Evolutionary conservation across 345 rosid genomes (phyloP).

Genomic region (Lumnitzera racemosa): DNA sequence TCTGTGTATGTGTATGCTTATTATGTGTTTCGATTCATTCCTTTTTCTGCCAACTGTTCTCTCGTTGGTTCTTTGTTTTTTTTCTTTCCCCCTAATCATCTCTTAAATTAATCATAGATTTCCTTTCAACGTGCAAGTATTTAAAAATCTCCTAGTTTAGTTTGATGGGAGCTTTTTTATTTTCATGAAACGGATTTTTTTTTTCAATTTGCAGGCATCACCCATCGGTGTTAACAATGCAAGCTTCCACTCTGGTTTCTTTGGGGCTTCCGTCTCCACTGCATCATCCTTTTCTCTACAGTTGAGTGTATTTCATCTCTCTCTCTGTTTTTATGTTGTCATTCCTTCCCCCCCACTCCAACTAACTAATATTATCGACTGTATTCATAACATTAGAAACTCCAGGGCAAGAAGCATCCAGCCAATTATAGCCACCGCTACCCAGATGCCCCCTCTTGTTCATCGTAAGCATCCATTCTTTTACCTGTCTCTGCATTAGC

Average conservation of each 20-base stretch:
- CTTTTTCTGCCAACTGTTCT: neutral
- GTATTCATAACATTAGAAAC: slow-evolving; percentile 23
- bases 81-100: no score
- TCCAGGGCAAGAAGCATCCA: slow-evolving; percentile 35
- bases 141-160: no score
- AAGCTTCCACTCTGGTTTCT: slow-evolving; percentile 22
- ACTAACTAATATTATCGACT: no score
- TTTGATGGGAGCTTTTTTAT: no score
- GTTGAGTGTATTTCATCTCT: slow-evolving; percentile 33
- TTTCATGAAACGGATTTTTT: no score
- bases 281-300: slow-evolving; percentile 37
- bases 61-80: neutral
- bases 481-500: neutral
- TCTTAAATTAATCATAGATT: no score
- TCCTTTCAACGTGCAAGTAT: no score
- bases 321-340: no score
- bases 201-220: slow-evolving; percentile 6
- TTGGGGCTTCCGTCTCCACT: slow-evolving; percentile 39
- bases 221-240: slow-evolving; percentile 23
- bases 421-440: slow-evolving; percentile 77
- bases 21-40: no score
- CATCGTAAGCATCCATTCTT: slow-evolving; percentile 36
- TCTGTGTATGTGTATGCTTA: neutral
- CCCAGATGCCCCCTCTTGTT: slow-evolving; percentile 53
- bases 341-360: neutral